Evolutionary conservation across 2,329 filamentous ascomycete genomes (phyloP).

Genomic region (Botrytis galanthina): DNA sequence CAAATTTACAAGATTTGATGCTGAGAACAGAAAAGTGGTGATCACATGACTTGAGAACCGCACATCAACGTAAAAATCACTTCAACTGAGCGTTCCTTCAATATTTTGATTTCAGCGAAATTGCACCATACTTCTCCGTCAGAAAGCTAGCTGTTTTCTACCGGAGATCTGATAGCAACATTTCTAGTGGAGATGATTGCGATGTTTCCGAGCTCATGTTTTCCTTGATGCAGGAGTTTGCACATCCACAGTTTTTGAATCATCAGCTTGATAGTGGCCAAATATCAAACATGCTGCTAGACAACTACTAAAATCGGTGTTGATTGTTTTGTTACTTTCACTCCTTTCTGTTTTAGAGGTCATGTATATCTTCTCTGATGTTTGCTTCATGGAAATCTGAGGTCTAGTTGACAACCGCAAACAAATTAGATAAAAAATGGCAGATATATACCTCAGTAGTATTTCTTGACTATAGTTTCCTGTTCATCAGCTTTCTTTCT

Average conservation of each 20-base stretch:
- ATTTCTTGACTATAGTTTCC: neutral
- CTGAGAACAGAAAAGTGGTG: neutral
- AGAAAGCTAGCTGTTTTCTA: fast-evolving
- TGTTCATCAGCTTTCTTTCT: no score
- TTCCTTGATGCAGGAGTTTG: neutral
- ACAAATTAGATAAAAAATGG: neutral
- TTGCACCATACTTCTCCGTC: neutral
- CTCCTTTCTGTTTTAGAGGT: neutral
- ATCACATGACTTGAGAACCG: neutral
- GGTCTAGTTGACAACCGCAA: neutral
- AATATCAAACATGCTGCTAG: neutral
- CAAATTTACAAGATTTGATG: no score
- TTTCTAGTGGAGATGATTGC: fast-evolving
- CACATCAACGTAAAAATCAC: neutral
- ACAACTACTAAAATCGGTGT: fast-evolving
- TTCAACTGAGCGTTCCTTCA: neutral
- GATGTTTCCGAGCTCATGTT: neutral
- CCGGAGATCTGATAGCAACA: neutral
- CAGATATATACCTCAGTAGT: neutral
- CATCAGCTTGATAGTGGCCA: neutral
- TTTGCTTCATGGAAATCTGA: neutral
- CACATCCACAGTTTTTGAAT: neutral
- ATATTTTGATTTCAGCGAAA: no score
- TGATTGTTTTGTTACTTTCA: neutral
- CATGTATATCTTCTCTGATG: neutral